These are phyloP conservation scores for Ceriops zippeliana DNA, from an alignment of 345 rosid species.

Conservation along the genomic window DNA sequence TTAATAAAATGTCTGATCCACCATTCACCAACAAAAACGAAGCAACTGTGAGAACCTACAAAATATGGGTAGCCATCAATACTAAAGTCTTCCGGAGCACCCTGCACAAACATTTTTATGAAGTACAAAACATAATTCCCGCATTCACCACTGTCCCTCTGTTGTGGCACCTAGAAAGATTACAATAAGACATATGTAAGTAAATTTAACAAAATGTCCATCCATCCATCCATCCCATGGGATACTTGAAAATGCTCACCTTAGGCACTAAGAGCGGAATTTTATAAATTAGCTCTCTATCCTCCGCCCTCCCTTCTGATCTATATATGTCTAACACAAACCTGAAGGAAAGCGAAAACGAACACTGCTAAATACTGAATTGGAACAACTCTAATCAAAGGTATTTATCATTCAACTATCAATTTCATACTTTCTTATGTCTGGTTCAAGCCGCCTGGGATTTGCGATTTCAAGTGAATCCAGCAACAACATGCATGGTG, in stretches of 20 bases:
- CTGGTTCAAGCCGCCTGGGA: constrained; percentile 50
- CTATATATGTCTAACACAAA: constrained; percentile 54
- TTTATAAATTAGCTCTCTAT: constrained; percentile 28
- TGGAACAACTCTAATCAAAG: not conserved
- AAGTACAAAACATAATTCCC: constrained; percentile 68
- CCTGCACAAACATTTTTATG: constrained; percentile 52
- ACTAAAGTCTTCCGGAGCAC: constrained; percentile 48
- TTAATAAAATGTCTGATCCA: not conserved
- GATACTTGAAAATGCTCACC: constrained; percentile 26
- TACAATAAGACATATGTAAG: not conserved
- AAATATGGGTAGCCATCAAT: constrained; percentile 41
- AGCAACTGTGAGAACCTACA: constrained; percentile 35
- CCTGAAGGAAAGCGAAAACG: constrained; percentile 32
- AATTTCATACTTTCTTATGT: constrained; percentile 49
- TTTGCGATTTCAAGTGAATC: constrained; percentile 57
- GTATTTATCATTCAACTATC: not conserved
- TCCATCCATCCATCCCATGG: not conserved
- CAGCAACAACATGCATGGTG: constrained; percentile 60
- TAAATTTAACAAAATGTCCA: not conserved
- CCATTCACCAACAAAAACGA: not conserved
- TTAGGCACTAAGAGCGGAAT: constrained; percentile 57
- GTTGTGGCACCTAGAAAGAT: constrained; percentile 62
- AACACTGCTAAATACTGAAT: not conserved
- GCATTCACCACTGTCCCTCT: constrained; percentile 59
- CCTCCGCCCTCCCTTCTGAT: constrained; percentile 51